These are phyloP conservation scores for Neolecta irregularis DNA, from an alignment of 1,139 yeast genomes.

Conservation along the genomic window DNA sequence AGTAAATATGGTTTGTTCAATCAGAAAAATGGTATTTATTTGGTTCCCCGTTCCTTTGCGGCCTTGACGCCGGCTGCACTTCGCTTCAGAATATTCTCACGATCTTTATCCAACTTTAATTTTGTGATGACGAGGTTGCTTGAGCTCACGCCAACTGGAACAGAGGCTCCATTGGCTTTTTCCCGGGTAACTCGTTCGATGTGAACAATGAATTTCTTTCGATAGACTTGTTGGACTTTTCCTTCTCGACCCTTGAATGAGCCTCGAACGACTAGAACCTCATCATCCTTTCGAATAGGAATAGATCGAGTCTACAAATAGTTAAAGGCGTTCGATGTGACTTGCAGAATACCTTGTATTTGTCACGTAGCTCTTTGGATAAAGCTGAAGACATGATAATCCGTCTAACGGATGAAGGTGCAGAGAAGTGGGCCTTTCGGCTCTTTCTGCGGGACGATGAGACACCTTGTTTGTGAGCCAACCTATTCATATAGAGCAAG, in stretches of 20 bases:
- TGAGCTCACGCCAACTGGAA: conserved; percentile 96
- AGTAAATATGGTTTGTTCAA: background rate
- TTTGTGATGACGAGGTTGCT: conserved; percentile 98
- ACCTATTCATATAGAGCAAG: no score
- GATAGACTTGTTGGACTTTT: conserved; percentile 94
- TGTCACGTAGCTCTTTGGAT: conserved; percentile 96
- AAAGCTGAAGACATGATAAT: conserved; percentile 94
- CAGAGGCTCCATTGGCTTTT: conserved; percentile 96
- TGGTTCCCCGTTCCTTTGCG: background rate
- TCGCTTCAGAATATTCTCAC: conserved; percentile 55
- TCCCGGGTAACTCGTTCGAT: conserved; percentile 96
- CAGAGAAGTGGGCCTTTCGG: conserved; percentile 99
- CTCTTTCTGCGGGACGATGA: conserved; percentile 99
- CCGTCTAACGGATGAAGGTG: conserved; percentile 96
- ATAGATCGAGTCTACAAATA: conserved; percentile 45
- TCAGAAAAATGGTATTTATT: background rate
- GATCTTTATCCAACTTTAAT: conserved; percentile 95
- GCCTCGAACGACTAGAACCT: conserved; percentile 93
- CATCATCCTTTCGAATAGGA: conserved; percentile 98
- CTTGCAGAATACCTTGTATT: conserved; percentile 52
- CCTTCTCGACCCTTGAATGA: conserved; percentile 99
- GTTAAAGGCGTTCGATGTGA: background rate
- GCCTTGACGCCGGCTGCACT: no score
- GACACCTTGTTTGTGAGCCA: no score
- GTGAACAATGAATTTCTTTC: conserved; percentile 94